Base-by-base conservation (phyloP, 2,329 filamentous ascomycete species). In the Aureobasidium subglaciale region DNA sequence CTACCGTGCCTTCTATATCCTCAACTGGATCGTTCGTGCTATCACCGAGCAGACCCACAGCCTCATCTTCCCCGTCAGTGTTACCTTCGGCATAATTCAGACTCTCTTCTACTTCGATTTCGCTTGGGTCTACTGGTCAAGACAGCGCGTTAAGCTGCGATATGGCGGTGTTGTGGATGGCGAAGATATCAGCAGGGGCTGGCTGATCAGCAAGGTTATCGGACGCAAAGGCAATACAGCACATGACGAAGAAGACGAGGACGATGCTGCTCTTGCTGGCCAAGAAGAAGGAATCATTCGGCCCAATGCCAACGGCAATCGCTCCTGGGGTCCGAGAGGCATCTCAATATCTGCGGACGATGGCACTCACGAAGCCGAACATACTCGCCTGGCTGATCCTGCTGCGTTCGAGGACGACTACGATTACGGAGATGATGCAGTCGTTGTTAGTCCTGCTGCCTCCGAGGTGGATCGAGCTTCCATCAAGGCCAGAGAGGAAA, bases 61-160 rank as follows among this genome's bases (percentile, higher is more conserved):
- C 20, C 69, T 74, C 38, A 74, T 77, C 60, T 83, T 84, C 59
- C 78, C 83, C 3, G 82, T 92, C 9, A 85, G 88, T 7, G 82
- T 93, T 67, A 81, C 95, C 59, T 96, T 95, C 65, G 92, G 92
- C 56, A 75, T 95, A 58, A 77, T 97, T 24, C 92, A 97, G 74
- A 96, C 90, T 0, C 84, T 87, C 1, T 82, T 96, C 40, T 96
- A 96, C 71, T 69, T 91, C 63, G 92, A 97, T 72, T 97, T 97
- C 68, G 90, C 90, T 32, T 96, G 91, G 90, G 90, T 97, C 1
- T 97, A 97, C 77, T 96, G 88, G 75, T 88, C 87, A 10, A 82
- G 92, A 60, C 92, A 96, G 75, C 83, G 91, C 56, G 90, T 97
- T 66, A 96, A 96, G 84, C 84, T 97, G 15, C 82, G 92, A 59